Base-by-base conservation (phyloP, 2,329 filamentous ascomycete genomes). In the Monosporascus ibericus region DNA sequence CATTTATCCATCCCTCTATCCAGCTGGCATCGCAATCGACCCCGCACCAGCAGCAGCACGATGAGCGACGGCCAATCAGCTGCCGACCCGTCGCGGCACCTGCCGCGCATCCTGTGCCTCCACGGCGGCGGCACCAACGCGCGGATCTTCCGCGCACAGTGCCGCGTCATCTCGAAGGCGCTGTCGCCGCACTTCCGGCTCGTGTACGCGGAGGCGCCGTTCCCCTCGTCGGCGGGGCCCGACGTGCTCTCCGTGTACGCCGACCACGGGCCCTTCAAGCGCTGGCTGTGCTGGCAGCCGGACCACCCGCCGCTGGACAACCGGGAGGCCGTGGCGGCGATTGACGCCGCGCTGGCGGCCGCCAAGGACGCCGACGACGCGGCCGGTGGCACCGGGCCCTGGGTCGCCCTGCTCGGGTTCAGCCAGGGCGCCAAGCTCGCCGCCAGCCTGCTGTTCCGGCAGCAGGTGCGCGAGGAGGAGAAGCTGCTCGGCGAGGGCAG, bases 81-180 rank as follows among this genome's bases (percentile, higher is more conserved):
- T 48, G 22, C 34, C 24, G 59, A 60, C 48, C 15, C 54, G 38
- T 65, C 61, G 27, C 51, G 63, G 48, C 53, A 66, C 53, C 72
- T 77, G 27, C 87, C 87, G 3, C 84, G 87, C 54, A 82, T 92
- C 59, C 84, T 92, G 60, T 91, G 87, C 70, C 82, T 92, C n/a
- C 88, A 92, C 68, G 88, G 88, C 65, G 88, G 87, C 61, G 88
- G 88, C 55, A 83, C 85, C 58, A 90, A 87, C 63, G 84, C 78
- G n/a, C 65, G 75, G 40, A 81, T 90, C 66, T 91, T 91, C 72
- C 73, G 77, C 55, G 67, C 78, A 11, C 88, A 92, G 71, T 82
- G 83, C 59, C 86, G 88, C 56, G 72, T 72, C 57, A 60, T 81
- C 50, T 58, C 65, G 30, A 66, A 63, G 25, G 46, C 40, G 50